Percentiles rank a stretch among this genome's conserved stretches.
Evolutionary conservation across 2,329 filamentous ascomycete species (phyloP).

Genomic region (Pyricularia grisea): DNA sequence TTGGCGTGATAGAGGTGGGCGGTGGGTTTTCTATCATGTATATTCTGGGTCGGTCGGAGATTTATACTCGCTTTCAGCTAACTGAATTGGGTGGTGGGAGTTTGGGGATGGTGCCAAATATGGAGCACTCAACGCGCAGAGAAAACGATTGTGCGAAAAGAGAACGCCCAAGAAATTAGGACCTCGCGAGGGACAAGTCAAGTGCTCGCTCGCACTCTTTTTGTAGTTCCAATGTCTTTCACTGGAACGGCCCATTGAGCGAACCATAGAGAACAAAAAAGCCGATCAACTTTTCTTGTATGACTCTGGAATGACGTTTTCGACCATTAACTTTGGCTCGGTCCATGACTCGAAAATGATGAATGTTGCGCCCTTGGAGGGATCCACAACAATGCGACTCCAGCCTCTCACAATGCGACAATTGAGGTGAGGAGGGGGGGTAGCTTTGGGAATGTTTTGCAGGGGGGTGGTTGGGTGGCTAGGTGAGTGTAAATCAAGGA

Average conservation of each 20-base stretch:
- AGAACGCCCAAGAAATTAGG: background rate
- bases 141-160: background rate
- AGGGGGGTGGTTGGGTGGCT: background rate
- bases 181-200: background rate
- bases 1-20: background rate
- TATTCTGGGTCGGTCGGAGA: background rate
- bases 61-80: background rate
- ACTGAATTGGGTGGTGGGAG: background rate
- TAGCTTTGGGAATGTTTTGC: too few relatives aligned
- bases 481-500: background rate
- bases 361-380: background rate
- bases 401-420: background rate
- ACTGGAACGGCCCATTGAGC: background rate
- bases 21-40: background rate
- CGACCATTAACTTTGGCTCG: background rate
- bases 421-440: background rate
- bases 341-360: background rate
- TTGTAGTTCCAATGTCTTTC: background rate
- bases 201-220: background rate
- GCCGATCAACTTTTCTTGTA: background rate
- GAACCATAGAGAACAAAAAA: background rate
- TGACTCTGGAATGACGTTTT: background rate
- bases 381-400: background rate
- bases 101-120: background rate
- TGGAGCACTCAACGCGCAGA: background rate